Conservation (phyloP, 352 stramenopile genomes). For the Globisporangium takayamanum region DNA sequence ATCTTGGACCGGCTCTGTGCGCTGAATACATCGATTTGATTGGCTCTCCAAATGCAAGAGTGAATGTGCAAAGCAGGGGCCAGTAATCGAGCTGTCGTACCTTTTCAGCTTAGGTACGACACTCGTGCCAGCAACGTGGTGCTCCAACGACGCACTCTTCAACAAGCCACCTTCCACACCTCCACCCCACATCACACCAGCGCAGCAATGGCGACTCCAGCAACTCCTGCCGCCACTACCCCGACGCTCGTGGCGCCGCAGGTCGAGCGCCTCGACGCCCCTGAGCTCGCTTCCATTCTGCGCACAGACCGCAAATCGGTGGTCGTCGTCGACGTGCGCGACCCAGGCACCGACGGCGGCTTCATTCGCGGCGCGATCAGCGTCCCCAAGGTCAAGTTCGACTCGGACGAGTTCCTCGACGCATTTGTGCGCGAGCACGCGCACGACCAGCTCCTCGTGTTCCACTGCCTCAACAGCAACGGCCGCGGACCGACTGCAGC, state of each 20-base stretch:
- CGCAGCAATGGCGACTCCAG: constrained; percentile 2
- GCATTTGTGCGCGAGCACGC: constrained; percentile 21
- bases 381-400: constrained; percentile 24
- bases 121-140: too few species aligned
- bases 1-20: too few species aligned
- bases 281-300: constrained; percentile 18
- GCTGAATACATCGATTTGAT: too few species aligned
- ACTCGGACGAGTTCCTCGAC: constrained; percentile 27
- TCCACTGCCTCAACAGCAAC: constrained; percentile 36
- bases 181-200: neutral
- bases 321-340: constrained; percentile 27
- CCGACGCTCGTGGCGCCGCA: constrained; percentile 18
- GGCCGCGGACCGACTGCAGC: constrained; percentile 16
- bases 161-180: neutral
- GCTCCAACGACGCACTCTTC: too few species aligned
- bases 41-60: too few species aligned
- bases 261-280: constrained; percentile 17
- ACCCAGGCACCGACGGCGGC: constrained; percentile 21
- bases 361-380: constrained; percentile 32
- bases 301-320: neutral
- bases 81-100: too few species aligned
- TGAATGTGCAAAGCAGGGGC: too few species aligned
- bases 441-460: constrained; percentile 22
- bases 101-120: too few species aligned
- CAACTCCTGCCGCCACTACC: neutral